phyloP scores from a whole-genome alignment of 305 asterid species.

The Coffea humblotiana region DNA sequence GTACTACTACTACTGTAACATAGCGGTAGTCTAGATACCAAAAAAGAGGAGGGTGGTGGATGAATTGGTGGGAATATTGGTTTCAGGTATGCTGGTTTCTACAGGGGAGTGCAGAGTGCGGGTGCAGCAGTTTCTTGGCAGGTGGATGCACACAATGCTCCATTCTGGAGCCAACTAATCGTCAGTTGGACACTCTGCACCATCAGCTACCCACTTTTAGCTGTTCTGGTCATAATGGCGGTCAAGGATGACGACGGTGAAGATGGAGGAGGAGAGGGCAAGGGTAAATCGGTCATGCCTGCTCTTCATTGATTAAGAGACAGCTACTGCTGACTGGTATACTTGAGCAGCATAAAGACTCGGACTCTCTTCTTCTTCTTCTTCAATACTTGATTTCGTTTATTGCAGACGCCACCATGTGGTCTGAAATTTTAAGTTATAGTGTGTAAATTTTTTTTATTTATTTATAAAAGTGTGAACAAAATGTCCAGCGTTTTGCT shows the following conservation, averaged over 20 bases:
- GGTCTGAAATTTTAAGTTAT: neutral
- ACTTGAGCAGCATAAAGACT: too few species aligned
- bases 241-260: constrained; percentile 61
- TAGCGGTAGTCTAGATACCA: too few species aligned
- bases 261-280: constrained; percentile 40
- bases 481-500: too few species aligned
- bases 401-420: neutral
- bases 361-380: too few species aligned
- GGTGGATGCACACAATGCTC: constrained; percentile 62
- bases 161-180: constrained; percentile 56
- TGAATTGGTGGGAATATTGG: too few species aligned
- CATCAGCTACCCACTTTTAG: constrained; percentile 71
- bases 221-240: constrained; percentile 53
- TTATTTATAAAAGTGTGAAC: neutral
- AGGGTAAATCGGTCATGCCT: constrained; percentile 23
- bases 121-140: constrained; percentile 98
- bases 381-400: neutral
- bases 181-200: constrained; percentile 75
- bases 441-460: too few species aligned
- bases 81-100: constrained; percentile 78
- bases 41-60: too few species aligned
- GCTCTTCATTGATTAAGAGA: constrained; percentile 34
- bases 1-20: too few species aligned
- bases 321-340: too few species aligned
- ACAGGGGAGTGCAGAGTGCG: constrained; percentile 97